Percentiles rank a stretch among this genome's conserved stretches.
Evolutionary conservation across 2,329 filamentous ascomycete species (phyloP).

Genomic region (Fusarium torreyae): DNA sequence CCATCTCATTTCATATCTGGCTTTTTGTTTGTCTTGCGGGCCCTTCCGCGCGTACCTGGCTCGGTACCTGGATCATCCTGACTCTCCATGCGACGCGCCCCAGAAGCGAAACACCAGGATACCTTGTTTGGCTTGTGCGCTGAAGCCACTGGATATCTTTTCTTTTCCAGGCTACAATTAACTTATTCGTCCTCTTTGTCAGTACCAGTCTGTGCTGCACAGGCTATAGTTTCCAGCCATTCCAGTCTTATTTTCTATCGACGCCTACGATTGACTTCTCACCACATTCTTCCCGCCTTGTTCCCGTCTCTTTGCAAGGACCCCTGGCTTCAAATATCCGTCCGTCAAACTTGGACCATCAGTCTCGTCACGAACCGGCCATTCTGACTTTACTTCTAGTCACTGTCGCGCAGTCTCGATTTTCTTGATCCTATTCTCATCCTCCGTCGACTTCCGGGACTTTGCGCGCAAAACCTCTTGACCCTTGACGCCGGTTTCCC

Average conservation of each 20-base stretch:
- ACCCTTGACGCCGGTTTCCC: slow-evolving; percentile 43
- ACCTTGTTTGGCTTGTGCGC: slow-evolving; percentile 40
- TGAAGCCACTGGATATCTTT: slow-evolving; percentile 15
- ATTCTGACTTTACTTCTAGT: slow-evolving; percentile 38
- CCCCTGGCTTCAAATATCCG: slow-evolving; percentile 30
- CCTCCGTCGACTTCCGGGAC: slow-evolving; percentile 12
- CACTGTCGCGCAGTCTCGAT: slow-evolving; percentile 18
- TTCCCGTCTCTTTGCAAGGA: slow-evolving; percentile 37
- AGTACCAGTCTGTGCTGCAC: slow-evolving; percentile 46
- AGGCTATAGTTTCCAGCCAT: slow-evolving; percentile 21
- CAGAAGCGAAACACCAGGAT: slow-evolving; percentile 49
- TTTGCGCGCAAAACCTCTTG: slow-evolving; percentile 35
- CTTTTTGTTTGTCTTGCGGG: slow-evolving; percentile 22
- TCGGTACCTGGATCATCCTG: slow-evolving; percentile 47
- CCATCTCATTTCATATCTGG: slow-evolving; percentile 14
- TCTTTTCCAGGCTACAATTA: slow-evolving; percentile 26
- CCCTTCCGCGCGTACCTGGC: slow-evolving; percentile 41
- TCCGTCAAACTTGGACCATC: slow-evolving; percentile 24
- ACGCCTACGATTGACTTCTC: slow-evolving; percentile 23
- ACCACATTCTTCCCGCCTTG: slow-evolving; percentile 37
- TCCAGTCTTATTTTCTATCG: slow-evolving; percentile 17
- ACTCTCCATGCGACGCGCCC: slow-evolving; percentile 39
- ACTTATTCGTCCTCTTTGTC: slow-evolving; percentile 29
- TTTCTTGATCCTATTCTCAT: slow-evolving; percentile 19
- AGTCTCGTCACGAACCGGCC: slow-evolving; percentile 18